A percentile compares a stretch with the other conserved stretches of the same genome.
These are phyloP conservation scores for Cordyceps pruinosa DNA, from an alignment of 2,329 filamentous ascomycete genomes.

Conservation along the genomic window DNA sequence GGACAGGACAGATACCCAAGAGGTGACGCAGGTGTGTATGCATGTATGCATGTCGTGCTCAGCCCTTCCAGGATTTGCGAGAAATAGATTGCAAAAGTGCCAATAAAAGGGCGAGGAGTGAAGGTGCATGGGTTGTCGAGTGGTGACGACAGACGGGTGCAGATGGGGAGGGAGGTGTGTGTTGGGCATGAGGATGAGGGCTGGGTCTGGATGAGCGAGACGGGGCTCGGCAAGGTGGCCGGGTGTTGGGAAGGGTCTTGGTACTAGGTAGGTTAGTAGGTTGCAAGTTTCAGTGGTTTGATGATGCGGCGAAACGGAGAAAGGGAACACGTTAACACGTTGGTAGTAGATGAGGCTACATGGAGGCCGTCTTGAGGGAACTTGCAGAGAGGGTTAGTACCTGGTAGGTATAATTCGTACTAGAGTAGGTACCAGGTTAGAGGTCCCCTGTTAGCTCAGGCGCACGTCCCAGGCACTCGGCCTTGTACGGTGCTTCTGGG, in stretches of 20 bases:
- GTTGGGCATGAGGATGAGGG: neutral
- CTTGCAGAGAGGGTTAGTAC: too few species aligned
- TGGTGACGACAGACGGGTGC: neutral
- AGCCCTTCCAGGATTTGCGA: neutral
- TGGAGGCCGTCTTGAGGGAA: too few species aligned
- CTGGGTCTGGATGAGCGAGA: neutral
- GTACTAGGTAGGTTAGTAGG: too few species aligned
- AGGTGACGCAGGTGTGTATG: neutral
- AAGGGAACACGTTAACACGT: too few species aligned
- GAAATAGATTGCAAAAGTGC: neutral
- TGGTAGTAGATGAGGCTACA: too few species aligned
- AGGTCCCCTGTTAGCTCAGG: too few species aligned
- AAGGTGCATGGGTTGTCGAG: neutral
- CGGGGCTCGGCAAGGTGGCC: too few species aligned
- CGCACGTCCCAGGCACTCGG: neutral
- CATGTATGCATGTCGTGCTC: conserved; percentile 10
- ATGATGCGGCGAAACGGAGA: too few species aligned
- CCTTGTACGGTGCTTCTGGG: neutral
- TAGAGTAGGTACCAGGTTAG: too few species aligned
- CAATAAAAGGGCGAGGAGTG: neutral
- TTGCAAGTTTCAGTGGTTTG: too few species aligned
- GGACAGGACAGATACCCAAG: neutral
- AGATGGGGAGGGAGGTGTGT: neutral
- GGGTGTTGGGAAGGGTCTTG: too few species aligned
- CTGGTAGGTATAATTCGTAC: too few species aligned